A percentile compares a stretch with the other conserved stretches of the same genome.
Evolutionary conservation across 192 early-diverging fungal species (phyloP).

Genomic region (Coemansia sp.): DNA sequence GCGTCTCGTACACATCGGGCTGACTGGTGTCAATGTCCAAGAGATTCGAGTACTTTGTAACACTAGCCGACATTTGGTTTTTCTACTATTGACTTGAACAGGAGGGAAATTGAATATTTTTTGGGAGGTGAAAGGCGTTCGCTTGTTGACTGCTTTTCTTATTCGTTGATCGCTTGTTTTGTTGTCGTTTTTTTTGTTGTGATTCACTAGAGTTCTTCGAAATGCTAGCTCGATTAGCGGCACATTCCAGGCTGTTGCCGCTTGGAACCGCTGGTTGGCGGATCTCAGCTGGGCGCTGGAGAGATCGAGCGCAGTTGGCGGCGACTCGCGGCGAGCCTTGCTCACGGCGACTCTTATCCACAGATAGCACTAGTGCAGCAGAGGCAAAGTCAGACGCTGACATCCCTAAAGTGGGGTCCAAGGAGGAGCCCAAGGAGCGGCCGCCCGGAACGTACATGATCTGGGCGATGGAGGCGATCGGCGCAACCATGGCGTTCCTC

Average conservation of each 20-base stretch:
- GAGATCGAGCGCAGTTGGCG: background rate
- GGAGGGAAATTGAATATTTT: background rate
- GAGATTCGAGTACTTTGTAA: constrained; percentile 75
- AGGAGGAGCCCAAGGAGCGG: constrained; percentile 14
- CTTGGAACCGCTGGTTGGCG: background rate
- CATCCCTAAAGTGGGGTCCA: too few species aligned
- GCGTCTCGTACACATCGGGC: constrained; percentile 89
- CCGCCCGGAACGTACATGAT: constrained; percentile 49
- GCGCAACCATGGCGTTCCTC: constrained; percentile 25
- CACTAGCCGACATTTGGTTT: constrained; percentile 39
- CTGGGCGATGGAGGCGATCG: constrained; percentile 52
- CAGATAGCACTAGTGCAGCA: background rate
- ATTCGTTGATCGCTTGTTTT: background rate
- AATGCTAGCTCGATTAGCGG: background rate
- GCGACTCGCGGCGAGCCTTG: background rate
- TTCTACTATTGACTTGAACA: too few species aligned
- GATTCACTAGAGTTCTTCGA: background rate
- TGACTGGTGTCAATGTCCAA: constrained; percentile 72
- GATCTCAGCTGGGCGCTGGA: background rate
- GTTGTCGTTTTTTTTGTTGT: background rate
- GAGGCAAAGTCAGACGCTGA: too few species aligned
- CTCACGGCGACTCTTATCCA: background rate
- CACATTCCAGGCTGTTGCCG: background rate
- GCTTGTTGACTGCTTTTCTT: background rate
- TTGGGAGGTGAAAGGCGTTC: background rate